Percentiles rank a stretch among this genome's conserved stretches.
Conservation (phyloP, 345 rosid species). For the Brassica juncea region DNA sequence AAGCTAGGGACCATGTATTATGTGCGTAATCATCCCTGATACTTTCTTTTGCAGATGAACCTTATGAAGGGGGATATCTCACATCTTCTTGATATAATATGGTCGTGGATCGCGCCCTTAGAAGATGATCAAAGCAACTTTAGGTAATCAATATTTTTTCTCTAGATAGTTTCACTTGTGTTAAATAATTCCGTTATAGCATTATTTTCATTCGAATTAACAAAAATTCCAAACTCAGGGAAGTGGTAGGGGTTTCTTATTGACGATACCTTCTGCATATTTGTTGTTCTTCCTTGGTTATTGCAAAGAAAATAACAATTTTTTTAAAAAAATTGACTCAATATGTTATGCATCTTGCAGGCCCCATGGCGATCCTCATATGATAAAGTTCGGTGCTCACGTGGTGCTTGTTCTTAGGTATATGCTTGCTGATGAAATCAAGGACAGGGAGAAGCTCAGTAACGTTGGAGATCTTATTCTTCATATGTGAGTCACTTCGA, state of each 20-base stretch:
- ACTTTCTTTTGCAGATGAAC: slow-evolving; percentile 65
- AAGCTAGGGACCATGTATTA: slow-evolving; percentile 23
- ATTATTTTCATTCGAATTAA: slow-evolving; percentile 6
- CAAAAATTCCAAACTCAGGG: neutral
- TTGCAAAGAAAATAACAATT: neutral
- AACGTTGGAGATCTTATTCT: slow-evolving; percentile 90
- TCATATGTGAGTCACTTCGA: slow-evolving; percentile 65
- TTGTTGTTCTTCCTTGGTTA: neutral
- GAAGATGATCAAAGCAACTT: slow-evolving; percentile 77
- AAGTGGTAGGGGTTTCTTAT: slow-evolving; percentile 15
- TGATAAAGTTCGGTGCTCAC: slow-evolving; percentile 96
- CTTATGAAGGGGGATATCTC: slow-evolving; percentile 93
- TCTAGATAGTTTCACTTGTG: slow-evolving; percentile 5
- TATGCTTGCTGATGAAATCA: slow-evolving; percentile 70
- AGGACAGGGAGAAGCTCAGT: slow-evolving; percentile 79
- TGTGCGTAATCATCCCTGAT: slow-evolving; percentile 24
- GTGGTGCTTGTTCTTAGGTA: slow-evolving; percentile 87
- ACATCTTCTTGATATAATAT: slow-evolving; percentile 80
- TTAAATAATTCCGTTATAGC: neutral
- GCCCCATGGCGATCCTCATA: slow-evolving; percentile 96
- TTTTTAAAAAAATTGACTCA: slow-evolving; percentile 8
- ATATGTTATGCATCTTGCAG: slow-evolving; percentile 47
- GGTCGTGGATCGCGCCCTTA: slow-evolving; percentile 96
- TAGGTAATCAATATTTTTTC: slow-evolving; percentile 53
- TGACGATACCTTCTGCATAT: slow-evolving; percentile 1